Base-by-base conservation (phyloP, 331 rosid species). In the Acacia concinna region DNA sequence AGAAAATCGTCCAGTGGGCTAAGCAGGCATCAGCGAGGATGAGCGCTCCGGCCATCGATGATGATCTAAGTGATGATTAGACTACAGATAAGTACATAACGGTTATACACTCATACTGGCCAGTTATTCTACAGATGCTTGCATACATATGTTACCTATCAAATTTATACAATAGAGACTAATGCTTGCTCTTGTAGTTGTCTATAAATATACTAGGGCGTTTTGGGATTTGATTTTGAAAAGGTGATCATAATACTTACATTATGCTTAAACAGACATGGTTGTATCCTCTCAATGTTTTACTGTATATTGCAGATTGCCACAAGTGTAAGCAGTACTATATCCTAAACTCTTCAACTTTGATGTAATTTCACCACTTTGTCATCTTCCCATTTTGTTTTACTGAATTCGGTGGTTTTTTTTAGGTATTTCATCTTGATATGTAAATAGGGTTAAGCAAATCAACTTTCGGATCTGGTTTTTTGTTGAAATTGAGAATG, bases 21-120 rank as follows among this genome's bases (percentile, higher is more conserved):
- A 92, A 85, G 80, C 89, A 86, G 30, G 85, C 81, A n/a, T 94
- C 98, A 25, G 85, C 86, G 0, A 89, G 91, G 74, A 94, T 88
- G 86, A 86, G 44, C 35, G 34, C 79, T 79, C 41, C 85, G n/a
- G 88, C 46, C 68, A 83, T 84, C 64, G 90, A 89, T 3, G 88
- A 85, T 78, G 92, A 86, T 25, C 79, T 90, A 0, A 86, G 90
- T 76, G 90, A 89, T 68, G 77, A 81, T 78, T 80, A 77, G 79
- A 71, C 17, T 40, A 44, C 56, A 41, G 5, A 38, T 3, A 1
- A 43, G 25, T 40, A 40, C 37, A 66, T 0, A n/a, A n/a, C n/a
- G n/a, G n/a, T 21, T 77, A 38, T 37, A 38, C 11, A 38, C 8
- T 38, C 41, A 38, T 1, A 27, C 38, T 46, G 60, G 25, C 23